phyloP scores from a whole-genome alignment of 495 filamentous ascomycete species.

The Penicillium robsamsonii region DNA sequence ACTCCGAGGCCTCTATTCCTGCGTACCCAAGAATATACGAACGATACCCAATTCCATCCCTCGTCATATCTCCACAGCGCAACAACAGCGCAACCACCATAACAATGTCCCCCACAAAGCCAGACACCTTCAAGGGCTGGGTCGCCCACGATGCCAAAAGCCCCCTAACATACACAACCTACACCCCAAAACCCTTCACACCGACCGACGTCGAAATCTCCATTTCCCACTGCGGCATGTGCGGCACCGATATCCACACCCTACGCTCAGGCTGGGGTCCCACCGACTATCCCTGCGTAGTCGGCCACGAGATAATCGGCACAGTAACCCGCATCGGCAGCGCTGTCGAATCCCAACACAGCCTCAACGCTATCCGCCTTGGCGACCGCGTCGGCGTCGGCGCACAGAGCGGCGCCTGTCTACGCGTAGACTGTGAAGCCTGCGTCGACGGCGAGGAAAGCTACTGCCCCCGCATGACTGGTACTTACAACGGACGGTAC shows the following conservation, averaged over 20 bases:
- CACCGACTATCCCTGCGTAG: constrained; percentile 68
- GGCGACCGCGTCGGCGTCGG: constrained; percentile 87
- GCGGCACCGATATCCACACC: constrained; percentile 75
- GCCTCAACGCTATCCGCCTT: constrained; percentile 53
- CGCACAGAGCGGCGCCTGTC: constrained; percentile 72
- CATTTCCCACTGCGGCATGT: constrained; percentile 80
- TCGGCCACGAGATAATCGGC: constrained; percentile 86
- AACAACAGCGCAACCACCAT: constrained; percentile 10
- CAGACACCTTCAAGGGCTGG: constrained; percentile 74
- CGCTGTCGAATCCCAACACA: constrained; percentile 17
- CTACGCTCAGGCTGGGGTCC: constrained; percentile 71
- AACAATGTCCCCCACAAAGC: constrained; percentile 16
- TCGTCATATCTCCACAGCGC: neutral
- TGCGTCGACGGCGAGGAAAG: constrained; percentile 62
- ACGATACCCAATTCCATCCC: neutral
- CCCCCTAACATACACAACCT: constrained; percentile 70
- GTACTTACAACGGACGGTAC: constrained; percentile 70
- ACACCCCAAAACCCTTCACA: constrained; percentile 74
- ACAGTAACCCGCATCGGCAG: constrained; percentile 65
- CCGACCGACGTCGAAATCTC: constrained; percentile 64
- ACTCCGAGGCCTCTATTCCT: neutral
- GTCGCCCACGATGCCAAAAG: constrained; percentile 66
- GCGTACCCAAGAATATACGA: neutral
- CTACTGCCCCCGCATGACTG: constrained; percentile 62
- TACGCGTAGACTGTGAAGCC: constrained; percentile 63